Base-by-base conservation (phyloP, 805 yeast species). In the Candida michaelii region DNA sequence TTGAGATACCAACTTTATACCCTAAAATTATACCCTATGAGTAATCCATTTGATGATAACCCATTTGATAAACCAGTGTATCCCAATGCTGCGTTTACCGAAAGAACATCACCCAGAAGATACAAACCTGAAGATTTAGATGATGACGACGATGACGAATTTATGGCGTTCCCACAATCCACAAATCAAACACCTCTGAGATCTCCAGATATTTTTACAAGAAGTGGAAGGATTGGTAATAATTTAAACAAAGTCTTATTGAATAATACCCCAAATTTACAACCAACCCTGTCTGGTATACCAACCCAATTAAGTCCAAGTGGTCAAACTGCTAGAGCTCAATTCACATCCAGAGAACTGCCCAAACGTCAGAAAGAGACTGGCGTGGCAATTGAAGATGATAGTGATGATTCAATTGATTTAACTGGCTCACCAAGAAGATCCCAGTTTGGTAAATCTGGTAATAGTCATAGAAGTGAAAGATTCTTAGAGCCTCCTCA, bases 331-430 rank as follows among this genome's bases (percentile, higher is more conserved):
- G 79, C 85, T 8, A 72, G 95, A 62, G 82, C 87, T 31, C 77
- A 74, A 39, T 83, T 75, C 53, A 83, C 93, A 2, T 66, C 78
- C 41, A 63, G 79, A 50, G 90, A 86, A 59, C 82, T 95, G 0
- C 93, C 95, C 25, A 76, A 71, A 43, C 76, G 89, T 57, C 73
- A 73, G 31, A 69, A 65, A 30, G 58, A 52, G 30, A 69, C 71
- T 3, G 71, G 82, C 5, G 66, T 81, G 3, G 62, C 76, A 11
- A 71, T 82, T 12, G 65, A 59, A 14, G 69, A 70, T 35, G 63
- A 62, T 30, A 66, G 60, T 17, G 65, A 60, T 12, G 58, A 55
- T 15, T 32, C 46, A 5, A 61, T 53, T 17, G 56, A 57, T 35
- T 46, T 60, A 14, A 51, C 59, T n/a, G 69, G 73, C 3, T 64